Evolutionary conservation across 305 asterid species (phyloP).

Genomic region (Petunia hybrid): DNA sequence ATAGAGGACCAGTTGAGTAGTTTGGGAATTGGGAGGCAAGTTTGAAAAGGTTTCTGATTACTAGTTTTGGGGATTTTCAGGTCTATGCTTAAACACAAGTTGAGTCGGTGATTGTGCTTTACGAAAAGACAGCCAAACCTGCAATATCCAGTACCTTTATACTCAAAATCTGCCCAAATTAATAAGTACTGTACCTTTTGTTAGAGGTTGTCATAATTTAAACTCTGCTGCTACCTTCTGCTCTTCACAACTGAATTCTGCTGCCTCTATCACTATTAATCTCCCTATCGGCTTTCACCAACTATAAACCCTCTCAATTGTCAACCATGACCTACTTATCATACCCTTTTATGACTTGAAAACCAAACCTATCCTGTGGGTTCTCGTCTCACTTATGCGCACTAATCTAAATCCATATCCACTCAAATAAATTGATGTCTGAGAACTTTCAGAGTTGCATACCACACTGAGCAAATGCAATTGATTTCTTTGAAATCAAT

Average conservation of each 20-base stretch:
- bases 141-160: no score
- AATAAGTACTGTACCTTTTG: no score
- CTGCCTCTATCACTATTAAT: background rate
- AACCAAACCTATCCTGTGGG: constrained; percentile 10
- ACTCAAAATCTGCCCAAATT: no score
- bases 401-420: background rate
- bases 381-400: background rate
- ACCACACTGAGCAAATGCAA: background rate
- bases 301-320: background rate
- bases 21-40: no score
- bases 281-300: constrained; percentile 6
- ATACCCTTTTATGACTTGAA: background rate
- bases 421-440: constrained; percentile 4
- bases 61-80: no score
- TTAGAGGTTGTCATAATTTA: background rate
- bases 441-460: background rate
- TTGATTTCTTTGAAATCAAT: constrained; percentile 19
- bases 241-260: constrained; percentile 18
- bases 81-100: no score
- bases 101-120: no score
- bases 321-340: background rate
- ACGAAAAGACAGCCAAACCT: no score
- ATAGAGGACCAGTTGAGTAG: no score
- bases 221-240: constrained; percentile 19
- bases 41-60: no score